Percentiles rank a stretch among this genome's conserved stretches.
These are phyloP conservation scores for Rhodotorula paludigena DNA, from an alignment of 768 basidiomycete species.

Conservation along the genomic window DNA sequence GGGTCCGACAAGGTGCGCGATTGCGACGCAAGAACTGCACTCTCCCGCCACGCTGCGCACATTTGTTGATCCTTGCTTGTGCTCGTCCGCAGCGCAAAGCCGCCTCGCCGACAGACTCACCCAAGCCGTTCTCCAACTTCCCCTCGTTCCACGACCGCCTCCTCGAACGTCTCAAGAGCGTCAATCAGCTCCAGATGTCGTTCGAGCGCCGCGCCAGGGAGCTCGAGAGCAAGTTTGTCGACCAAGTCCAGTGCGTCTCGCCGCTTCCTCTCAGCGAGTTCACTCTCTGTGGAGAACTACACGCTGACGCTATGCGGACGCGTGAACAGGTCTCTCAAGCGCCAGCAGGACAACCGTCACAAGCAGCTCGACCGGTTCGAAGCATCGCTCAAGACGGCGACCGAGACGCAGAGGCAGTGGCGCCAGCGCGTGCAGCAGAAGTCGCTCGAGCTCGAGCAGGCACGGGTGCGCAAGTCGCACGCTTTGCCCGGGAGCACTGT, in stretches of 20 bases:
- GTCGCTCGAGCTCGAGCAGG: constrained; percentile 81
- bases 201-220: constrained; percentile 83
- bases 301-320: not conserved
- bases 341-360: constrained; percentile 82
- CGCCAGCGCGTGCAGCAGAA: constrained; percentile 72
- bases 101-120: constrained; percentile 46
- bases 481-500: not conserved
- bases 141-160: constrained; percentile 90
- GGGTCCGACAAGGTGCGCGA: constrained; percentile 83
- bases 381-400: constrained; percentile 69
- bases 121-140: constrained; percentile 85
- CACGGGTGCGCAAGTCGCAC: constrained; percentile 60
- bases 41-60: constrained; percentile 39
- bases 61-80: not conserved
- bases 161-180: constrained; percentile 73
- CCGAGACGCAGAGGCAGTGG: constrained; percentile 77
- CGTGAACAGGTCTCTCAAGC: constrained; percentile 59
- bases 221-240: constrained; percentile 64
- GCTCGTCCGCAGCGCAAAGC: constrained; percentile 5
- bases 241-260: constrained; percentile 56
- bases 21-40: no score
- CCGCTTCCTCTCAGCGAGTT: no score
- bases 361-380: constrained; percentile 91
- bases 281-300: no score
- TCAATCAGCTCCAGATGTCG: constrained; percentile 75